Conservation (phyloP, 495 filamentous ascomycete genomes). For the Aspergillus diversus region DNA sequence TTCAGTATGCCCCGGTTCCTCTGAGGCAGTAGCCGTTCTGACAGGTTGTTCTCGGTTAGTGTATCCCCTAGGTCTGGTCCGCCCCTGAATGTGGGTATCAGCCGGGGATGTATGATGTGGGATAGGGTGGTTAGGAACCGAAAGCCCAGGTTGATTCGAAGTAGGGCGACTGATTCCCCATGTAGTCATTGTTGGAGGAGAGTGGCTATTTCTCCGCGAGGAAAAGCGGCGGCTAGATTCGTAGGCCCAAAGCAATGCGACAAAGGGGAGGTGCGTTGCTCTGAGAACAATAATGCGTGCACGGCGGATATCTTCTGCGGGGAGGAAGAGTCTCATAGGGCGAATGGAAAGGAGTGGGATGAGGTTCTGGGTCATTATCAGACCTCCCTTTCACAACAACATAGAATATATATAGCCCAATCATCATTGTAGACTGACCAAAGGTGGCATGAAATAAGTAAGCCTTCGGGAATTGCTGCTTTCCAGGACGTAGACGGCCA, state of each 20-base stretch:
- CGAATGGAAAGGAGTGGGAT: constrained; percentile 82
- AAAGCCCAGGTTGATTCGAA: constrained; percentile 33
- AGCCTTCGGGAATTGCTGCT: constrained; percentile 73
- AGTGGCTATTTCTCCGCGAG: constrained; percentile 31
- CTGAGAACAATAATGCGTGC: constrained; percentile 80
- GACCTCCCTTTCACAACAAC: constrained; percentile 27
- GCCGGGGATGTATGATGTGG: constrained; percentile 33
- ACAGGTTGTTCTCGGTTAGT: constrained; percentile 28
- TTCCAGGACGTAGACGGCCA: constrained; percentile 76
- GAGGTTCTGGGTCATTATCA: constrained; percentile 65
- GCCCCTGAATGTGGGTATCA: constrained; percentile 27
- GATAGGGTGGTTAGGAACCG: constrained; percentile 37
- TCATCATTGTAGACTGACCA: constrained; percentile 45
- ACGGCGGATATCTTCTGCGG: constrained; percentile 70
- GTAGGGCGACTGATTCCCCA: constrained; percentile 28
- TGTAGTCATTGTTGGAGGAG: constrained; percentile 28
- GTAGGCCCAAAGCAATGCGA: constrained; percentile 63
- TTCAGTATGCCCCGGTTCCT: constrained; percentile 29
- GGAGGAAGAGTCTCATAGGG: constrained; percentile 76
- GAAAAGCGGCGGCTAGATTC: constrained; percentile 48
- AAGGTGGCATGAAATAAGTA: constrained; percentile 75
- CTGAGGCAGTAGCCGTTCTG: constrained; percentile 27
- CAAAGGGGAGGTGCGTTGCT: constrained; percentile 66
- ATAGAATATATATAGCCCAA: constrained; percentile 17
- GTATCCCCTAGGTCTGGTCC: constrained; percentile 24